These are phyloP conservation scores for Leccinum fibrillosum DNA, from an alignment of 768 basidiomycete species.

Conservation along the genomic window DNA sequence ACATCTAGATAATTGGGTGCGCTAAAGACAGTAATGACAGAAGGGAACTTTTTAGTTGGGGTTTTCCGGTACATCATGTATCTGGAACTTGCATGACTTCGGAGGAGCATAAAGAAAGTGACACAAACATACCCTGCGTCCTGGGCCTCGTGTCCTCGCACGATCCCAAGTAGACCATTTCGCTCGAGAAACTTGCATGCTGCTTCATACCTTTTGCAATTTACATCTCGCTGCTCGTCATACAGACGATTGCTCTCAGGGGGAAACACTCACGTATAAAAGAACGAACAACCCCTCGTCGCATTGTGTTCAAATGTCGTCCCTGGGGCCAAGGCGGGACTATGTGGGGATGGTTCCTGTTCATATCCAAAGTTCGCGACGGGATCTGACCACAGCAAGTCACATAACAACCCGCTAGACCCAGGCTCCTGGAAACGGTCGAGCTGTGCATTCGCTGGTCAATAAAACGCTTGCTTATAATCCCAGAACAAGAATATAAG, in stretches of 20 bases:
- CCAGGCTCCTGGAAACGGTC: slow-evolving; percentile 94
- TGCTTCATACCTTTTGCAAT: slow-evolving; percentile 66
- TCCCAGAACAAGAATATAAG: background rate
- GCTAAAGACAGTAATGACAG: slow-evolving; percentile 97
- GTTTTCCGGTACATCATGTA: slow-evolving; percentile 96
- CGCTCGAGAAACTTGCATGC: slow-evolving; percentile 93
- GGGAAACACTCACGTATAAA: slow-evolving; percentile 70
- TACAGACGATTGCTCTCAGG: background rate
- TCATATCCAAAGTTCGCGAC: slow-evolving; percentile 87
- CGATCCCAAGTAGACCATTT: slow-evolving; percentile 86
- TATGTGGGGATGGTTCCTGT: slow-evolving; percentile 47
- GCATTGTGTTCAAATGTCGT: slow-evolving; percentile 75
- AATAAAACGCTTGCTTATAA: slow-evolving; percentile 3
- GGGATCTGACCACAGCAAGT: slow-evolving; percentile 96
- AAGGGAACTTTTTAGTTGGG: slow-evolving; percentile 91
- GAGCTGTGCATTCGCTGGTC: slow-evolving; percentile 47
- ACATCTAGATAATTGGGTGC: slow-evolving; percentile 98
- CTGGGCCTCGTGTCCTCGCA: slow-evolving; percentile 97
- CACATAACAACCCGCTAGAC: slow-evolving; percentile 87
- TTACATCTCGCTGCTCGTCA: slow-evolving; percentile 1
- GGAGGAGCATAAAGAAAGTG: background rate
- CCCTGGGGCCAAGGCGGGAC: slow-evolving; percentile 53
- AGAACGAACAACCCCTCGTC: slow-evolving; percentile 88
- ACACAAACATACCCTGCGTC: slow-evolving; percentile 73
- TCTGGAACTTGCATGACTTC: slow-evolving; percentile 33